Conservation (phyloP, 2,329 filamentous ascomycete genomes). For the Verticillium nonalfalfae region DNA sequence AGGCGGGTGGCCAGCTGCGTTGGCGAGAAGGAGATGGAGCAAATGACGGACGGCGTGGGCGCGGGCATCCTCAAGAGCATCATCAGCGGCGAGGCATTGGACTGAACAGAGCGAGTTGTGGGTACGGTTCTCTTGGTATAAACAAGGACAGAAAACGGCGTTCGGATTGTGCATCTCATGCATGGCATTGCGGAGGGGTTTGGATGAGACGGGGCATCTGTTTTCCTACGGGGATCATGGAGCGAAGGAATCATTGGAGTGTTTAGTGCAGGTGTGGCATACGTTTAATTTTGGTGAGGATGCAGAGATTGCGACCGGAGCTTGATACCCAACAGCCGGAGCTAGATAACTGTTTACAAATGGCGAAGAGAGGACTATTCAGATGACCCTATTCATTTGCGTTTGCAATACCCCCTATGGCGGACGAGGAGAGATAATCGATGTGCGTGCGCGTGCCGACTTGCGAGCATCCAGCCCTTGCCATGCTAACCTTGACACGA, state of each 20-base stretch:
- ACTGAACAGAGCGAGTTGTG: constrained; percentile 22
- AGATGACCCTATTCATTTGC: background rate
- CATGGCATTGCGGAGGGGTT: background rate
- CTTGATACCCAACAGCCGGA: background rate
- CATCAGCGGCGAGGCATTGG: constrained; percentile 53
- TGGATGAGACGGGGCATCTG: background rate
- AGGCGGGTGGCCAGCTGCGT: constrained; percentile 73
- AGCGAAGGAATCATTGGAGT: background rate
- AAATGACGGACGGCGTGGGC: constrained; percentile 58
- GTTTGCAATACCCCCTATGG: background rate
- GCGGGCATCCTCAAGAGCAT: constrained; percentile 57
- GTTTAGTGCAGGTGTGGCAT: background rate
- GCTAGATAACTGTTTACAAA: background rate
- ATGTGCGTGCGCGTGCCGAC: too few species aligned
- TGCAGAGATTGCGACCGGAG: background rate
- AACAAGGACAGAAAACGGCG: background rate
- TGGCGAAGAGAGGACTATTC: background rate
- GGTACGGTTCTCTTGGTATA: background rate
- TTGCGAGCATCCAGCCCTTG: too few species aligned
- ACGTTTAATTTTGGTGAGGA: background rate
- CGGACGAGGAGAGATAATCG: too few species aligned
- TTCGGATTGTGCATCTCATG: background rate
- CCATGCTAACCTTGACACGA: too few species aligned
- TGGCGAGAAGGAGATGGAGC: constrained; percentile 71
- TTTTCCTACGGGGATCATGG: background rate